A percentile compares a stretch with the other conserved stretches of the same genome.
These are phyloP conservation scores for Strigomonas culicis DNA, from an alignment of 208 protist species.

Conservation along the genomic window DNA sequence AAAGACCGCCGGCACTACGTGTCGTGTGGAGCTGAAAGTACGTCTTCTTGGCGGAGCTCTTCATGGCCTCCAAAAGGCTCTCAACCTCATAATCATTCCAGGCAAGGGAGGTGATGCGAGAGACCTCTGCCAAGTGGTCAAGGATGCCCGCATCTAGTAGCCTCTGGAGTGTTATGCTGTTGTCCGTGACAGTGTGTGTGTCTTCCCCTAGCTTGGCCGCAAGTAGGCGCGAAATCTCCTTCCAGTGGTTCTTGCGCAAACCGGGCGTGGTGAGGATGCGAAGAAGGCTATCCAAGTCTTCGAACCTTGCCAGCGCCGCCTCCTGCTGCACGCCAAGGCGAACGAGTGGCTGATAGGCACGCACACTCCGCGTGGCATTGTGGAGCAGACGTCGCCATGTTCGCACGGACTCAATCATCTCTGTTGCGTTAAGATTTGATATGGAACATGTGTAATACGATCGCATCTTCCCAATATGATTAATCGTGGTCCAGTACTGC, in stretches of 20 bases:
- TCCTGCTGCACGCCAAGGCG: slow-evolving; percentile 82
- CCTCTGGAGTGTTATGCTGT: slow-evolving; percentile 47
- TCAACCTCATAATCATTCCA: slow-evolving; percentile 75
- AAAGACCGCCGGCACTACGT: background rate
- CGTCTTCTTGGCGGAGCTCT: slow-evolving; percentile 74
- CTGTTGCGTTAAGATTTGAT: slow-evolving; percentile 38
- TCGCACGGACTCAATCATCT: slow-evolving; percentile 74
- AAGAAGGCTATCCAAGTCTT: slow-evolving; percentile 65
- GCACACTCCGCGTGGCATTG: slow-evolving; percentile 57
- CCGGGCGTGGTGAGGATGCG: slow-evolving; percentile 67
- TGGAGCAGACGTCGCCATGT: slow-evolving; percentile 76
- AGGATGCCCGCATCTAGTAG: slow-evolving; percentile 68
- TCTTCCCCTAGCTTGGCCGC: slow-evolving; percentile 46
- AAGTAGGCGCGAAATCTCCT: slow-evolving; percentile 74
- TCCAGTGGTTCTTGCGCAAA: slow-evolving; percentile 86
- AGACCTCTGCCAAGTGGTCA: slow-evolving; percentile 47
- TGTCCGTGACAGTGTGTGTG: slow-evolving; percentile 34
- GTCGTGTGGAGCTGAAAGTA: slow-evolving; percentile 47
- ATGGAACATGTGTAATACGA: slow-evolving; percentile 76
- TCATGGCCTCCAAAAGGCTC: slow-evolving; percentile 78
- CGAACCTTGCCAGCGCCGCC: slow-evolving; percentile 68
- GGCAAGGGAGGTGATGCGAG: slow-evolving; percentile 60
- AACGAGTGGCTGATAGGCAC: slow-evolving; percentile 60
- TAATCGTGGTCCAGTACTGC: slow-evolving; percentile 76
- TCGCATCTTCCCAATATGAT: slow-evolving; percentile 50